Evolutionary conservation across 2,329 filamentous ascomycete genomes (phyloP).

Genomic region (Clonostachys sp.): DNA sequence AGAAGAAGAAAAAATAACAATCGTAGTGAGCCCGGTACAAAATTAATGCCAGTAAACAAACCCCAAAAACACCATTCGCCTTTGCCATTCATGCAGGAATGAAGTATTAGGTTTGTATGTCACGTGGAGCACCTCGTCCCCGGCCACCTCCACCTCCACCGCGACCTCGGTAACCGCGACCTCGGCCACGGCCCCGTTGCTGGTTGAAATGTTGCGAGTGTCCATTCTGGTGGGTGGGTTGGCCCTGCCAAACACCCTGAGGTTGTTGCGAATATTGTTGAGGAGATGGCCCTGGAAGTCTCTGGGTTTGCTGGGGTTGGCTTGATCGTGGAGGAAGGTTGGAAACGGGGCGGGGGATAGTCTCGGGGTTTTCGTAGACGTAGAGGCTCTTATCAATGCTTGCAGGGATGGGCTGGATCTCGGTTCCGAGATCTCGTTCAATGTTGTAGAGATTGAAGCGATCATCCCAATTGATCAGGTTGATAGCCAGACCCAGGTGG

Average conservation of each 20-base stretch:
- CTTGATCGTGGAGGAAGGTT: slow-evolving; percentile 30
- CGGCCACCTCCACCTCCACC: slow-evolving; percentile 22
- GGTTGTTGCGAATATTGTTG: slow-evolving; percentile 19
- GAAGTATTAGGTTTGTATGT: slow-evolving; percentile 23
- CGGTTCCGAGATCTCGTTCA: slow-evolving; percentile 92
- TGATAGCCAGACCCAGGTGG: slow-evolving; percentile 95
- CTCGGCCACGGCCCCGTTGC: slow-evolving; percentile 27
- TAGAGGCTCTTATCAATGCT: slow-evolving; percentile 97
- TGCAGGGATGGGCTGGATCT: slow-evolving; percentile 93
- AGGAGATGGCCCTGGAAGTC: too few species aligned
- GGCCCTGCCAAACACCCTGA: slow-evolving; percentile 33
- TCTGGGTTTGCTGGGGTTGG: slow-evolving; percentile 15
- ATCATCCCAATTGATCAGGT: slow-evolving; percentile 99
- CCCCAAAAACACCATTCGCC: slow-evolving; percentile 7
- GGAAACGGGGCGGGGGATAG: slow-evolving; percentile 76
- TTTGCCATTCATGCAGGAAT: slow-evolving; percentile 13
- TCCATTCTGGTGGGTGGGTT: slow-evolving; percentile 29
- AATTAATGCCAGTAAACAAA: slow-evolving; percentile 13
- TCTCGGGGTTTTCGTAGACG: slow-evolving; percentile 95
- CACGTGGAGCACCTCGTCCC: slow-evolving; percentile 27
- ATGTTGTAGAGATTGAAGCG: slow-evolving; percentile 99
- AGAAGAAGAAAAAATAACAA: slow-evolving; percentile 16
- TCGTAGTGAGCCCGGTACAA: slow-evolving; percentile 8
- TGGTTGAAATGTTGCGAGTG: slow-evolving; percentile 19
- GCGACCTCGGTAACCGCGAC: slow-evolving; percentile 31